Evolutionary conservation across 805 yeast genomes (phyloP).

Genomic region (Kodamaea hsintzibuensis): DNA sequence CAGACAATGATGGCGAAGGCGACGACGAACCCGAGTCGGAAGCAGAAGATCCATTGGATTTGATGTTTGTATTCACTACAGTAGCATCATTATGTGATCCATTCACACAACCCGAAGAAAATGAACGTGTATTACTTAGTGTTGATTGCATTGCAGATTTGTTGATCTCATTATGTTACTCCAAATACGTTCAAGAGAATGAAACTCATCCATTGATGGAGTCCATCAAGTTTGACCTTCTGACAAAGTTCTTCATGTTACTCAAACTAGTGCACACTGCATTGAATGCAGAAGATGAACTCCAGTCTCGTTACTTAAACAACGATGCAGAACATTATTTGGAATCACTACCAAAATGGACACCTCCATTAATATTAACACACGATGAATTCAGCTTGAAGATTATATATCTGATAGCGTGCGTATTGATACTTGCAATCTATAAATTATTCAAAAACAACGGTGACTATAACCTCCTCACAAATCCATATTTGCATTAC

Average conservation of each 20-base stretch:
- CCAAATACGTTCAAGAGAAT: constrained; percentile 12
- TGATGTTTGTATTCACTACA: constrained; percentile 10
- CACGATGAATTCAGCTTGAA: constrained; percentile 24
- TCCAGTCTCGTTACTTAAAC: constrained; percentile 37
- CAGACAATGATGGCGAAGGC: constrained; percentile 1
- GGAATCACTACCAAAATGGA: constrained; percentile 27
- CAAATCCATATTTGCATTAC: constrained; percentile 63
- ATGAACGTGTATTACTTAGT: constrained; percentile 53
- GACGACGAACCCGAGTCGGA: constrained; percentile 1
- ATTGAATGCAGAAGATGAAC: constrained; percentile 46
- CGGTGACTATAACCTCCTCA: constrained; percentile 36
- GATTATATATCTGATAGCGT: constrained; percentile 30
- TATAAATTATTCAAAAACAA: constrained; percentile 32
- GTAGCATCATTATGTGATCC: constrained; percentile 50
- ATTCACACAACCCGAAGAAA: constrained; percentile 66
- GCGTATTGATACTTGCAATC: constrained; percentile 34
- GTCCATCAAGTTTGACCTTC: constrained; percentile 34
- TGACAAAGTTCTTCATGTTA: constrained; percentile 37
- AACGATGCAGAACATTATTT: constrained; percentile 36
- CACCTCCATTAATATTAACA: constrained; percentile 19
- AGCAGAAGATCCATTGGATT: constrained; percentile 1
- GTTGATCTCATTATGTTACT: constrained; percentile 42
- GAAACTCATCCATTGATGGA: constrained; percentile 14
- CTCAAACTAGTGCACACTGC: constrained; percentile 35
- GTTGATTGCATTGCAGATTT: constrained; percentile 55